phyloP scores from a whole-genome alignment of 805 yeast genomes.

The Kluyveromyces starmeri region DNA sequence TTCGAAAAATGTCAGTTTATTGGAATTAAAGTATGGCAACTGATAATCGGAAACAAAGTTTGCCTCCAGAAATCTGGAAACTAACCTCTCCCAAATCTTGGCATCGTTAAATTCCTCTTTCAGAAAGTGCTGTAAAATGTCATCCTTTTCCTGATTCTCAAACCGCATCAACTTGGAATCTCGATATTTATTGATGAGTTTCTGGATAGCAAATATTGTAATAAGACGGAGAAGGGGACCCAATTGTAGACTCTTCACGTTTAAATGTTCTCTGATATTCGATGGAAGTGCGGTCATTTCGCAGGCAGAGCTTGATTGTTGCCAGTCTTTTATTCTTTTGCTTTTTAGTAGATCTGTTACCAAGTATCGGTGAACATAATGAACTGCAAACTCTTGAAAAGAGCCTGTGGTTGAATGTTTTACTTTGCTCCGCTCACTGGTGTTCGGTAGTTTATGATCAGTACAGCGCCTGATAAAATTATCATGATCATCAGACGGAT shows the following conservation, averaged over 20 bases:
- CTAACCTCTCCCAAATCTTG: not conserved
- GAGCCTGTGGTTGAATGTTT: too few species aligned
- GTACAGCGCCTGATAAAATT: too few species aligned
- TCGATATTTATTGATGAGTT: not conserved
- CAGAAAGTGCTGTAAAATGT: not conserved
- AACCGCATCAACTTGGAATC: not conserved
- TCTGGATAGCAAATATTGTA: not conserved
- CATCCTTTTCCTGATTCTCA: not conserved
- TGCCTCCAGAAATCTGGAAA: not conserved
- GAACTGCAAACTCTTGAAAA: conserved; percentile 1
- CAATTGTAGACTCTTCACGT: not conserved
- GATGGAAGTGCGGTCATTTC: not conserved
- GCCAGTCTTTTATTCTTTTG: not conserved
- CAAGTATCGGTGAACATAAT: conserved; percentile 1
- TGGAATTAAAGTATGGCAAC: not conserved
- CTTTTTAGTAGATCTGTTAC: not conserved
- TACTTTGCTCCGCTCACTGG: too few species aligned
- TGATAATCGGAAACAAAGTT: not conserved
- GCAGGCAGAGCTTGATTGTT: not conserved
- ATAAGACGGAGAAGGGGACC: not conserved
- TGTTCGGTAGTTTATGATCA: too few species aligned
- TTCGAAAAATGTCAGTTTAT: not conserved
- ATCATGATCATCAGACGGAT: too few species aligned
- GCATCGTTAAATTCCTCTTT: not conserved
- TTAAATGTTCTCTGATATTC: not conserved